These are phyloP conservation scores for Citrullus colocynthis DNA, from an alignment of 306 rosid species.

Conservation along the genomic window DNA sequence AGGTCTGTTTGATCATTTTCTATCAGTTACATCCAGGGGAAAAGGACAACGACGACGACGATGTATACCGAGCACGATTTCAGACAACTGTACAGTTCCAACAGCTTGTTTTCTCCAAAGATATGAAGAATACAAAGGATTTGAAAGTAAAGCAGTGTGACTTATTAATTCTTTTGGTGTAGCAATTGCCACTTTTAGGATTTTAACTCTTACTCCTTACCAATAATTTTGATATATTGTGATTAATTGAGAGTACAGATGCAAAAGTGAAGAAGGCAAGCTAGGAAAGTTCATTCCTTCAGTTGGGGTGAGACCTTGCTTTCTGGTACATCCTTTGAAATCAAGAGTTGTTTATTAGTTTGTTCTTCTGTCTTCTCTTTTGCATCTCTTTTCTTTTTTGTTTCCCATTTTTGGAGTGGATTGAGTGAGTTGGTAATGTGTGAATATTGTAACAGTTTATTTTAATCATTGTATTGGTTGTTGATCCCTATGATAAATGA, in stretches of 20 bases:
- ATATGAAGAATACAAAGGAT: not conserved
- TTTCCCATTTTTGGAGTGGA: conserved; percentile 1
- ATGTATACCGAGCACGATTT: not conserved
- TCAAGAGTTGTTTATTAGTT: not conserved
- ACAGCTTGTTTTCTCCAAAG: not conserved
- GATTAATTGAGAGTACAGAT: not conserved
- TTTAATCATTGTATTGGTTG: not conserved
- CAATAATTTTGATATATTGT: not conserved
- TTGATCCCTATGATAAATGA: not conserved
- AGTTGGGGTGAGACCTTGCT: not conserved
- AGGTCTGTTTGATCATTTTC: not conserved
- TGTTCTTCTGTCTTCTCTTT: not conserved
- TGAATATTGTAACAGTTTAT: conserved; percentile 1
- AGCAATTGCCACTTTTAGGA: conserved; percentile 2
- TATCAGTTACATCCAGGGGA: not conserved
- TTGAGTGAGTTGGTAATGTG: not conserved
- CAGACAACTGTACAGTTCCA: not conserved
- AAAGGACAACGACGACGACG: not conserved
- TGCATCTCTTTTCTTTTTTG: not conserved
- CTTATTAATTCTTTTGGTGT: not conserved
- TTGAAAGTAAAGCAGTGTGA: not conserved
- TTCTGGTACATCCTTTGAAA: not conserved
- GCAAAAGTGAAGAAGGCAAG: not conserved
- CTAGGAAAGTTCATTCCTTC: conserved; percentile 2
- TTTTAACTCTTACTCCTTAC: not conserved